Base-by-base conservation (phyloP, 345 rosid species). In the Combretum micranthum region DNA sequence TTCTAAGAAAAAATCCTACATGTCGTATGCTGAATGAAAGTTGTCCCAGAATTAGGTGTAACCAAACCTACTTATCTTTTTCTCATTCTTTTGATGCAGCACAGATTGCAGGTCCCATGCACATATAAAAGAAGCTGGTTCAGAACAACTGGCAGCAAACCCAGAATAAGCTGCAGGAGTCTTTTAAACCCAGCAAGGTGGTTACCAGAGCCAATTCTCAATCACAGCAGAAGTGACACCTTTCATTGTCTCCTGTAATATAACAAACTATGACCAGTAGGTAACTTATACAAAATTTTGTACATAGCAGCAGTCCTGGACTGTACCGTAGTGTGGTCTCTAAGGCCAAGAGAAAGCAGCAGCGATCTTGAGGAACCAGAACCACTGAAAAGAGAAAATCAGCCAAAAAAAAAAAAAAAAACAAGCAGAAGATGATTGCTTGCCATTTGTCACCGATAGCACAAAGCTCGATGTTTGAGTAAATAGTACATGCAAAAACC, bases 341-440 rank as follows among this genome's bases (percentile, higher is more conserved):
- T 88, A 42, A 92, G 97, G 59, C 98, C 97, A 17, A 92, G 95
- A 42, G 97, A 77, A 17, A 92, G 81, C 63, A 92, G 76, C 72
- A 92, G 69, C 13, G 93, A 77, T 83, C 48, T 76, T 21, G 95
- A 75, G 49, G 82, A 74, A 42, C 77, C 88, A 39, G 70, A 66
- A 54, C 68, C 60, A 68, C 88, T 83, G 83, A 66, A 25, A 52
- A 67, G 59, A 63, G 50, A 51, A 52, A 17, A 42, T 15, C 9
- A 45, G 0, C 20, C 20, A 52, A 48, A 47, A 47, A 56, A 11
- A 13, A 26, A 43, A 54, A 55, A 20, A 42, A 18, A 56, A 32
- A 32, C 39, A 32, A 32, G 39, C 7, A 9, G 9, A 25, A 25
- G 39, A 32, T 32, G 39, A 32, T 7, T 32, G 39, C 39, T 32